These are phyloP conservation scores for Cyclanthera cordifolia DNA, from an alignment of 306 rosid genomes.

Conservation along the genomic window DNA sequence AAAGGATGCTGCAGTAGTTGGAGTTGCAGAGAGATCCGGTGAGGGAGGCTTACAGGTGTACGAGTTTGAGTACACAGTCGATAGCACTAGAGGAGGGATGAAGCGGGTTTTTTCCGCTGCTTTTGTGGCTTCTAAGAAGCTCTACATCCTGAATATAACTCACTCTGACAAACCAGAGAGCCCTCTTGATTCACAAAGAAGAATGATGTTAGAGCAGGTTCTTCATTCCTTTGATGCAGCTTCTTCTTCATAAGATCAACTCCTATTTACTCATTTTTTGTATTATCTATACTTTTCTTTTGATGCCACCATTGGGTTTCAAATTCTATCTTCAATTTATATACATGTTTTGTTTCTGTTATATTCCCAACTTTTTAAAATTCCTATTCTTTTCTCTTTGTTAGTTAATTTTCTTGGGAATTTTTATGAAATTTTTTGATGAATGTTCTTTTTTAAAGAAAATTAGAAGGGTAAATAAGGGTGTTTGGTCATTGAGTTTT, in stretches of 20 bases:
- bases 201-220: constrained; percentile 31
- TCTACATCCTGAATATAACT: constrained; percentile 63
- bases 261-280: neutral
- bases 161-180: constrained; percentile 77
- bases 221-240: constrained; percentile 43
- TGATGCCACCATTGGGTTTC: neutral
- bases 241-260: constrained; percentile 17
- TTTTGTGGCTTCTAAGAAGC: constrained; percentile 80
- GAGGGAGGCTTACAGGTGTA: constrained; percentile 51
- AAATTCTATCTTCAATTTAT: neutral
- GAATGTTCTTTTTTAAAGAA: neutral
- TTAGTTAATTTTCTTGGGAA: neutral
- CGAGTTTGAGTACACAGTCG: constrained; percentile 64
- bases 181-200: constrained; percentile 46
- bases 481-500: too few species aligned
- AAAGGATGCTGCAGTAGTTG: constrained; percentile 54
- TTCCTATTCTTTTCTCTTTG: neutral
- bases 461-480: too few species aligned
- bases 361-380: neutral
- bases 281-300: neutral
- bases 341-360: neutral
- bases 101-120: constrained; percentile 79
- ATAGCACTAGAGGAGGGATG: constrained; percentile 83
- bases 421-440: neutral
- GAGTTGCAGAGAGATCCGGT: constrained; percentile 58